Base-by-base conservation (phyloP, 139 green algal genomes). In the Micractinium conductrix region DNA sequence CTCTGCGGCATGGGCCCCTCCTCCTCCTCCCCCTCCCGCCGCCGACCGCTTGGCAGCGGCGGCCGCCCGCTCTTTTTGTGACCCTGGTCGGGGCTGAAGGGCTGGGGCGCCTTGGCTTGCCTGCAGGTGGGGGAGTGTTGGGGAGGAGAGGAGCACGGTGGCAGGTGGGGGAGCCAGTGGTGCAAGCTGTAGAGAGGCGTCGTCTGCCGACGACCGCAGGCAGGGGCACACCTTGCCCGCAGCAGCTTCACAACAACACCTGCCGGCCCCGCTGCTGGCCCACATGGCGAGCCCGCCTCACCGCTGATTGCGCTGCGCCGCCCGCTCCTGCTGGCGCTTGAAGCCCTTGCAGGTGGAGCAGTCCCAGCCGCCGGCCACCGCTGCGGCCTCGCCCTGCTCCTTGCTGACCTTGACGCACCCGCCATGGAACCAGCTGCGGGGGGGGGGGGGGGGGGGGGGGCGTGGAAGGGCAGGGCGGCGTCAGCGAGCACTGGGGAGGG, bases 391-490 rank as follows among this genome's bases (percentile, higher is more conserved):
- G 21, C 84, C 79, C 17, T 90, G 73, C 53, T 90, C 85, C 37
- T 81, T 44, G 4, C 33, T 50, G 70, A 89, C 63, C 22, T 38
- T 62, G 19, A 84, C 84, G 48, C 87, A 91, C 44, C 26, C 42
- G 62, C 87, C 84, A 68, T 91, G 87, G 79, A 91, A 91, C 86
- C 86, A 90, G 40, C 80, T 85, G 80, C 9, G 24, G 6, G 8
- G 28, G 33, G 38, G 45, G 0, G 5, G 74, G 0, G 53, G 48
- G 33, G 37, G 50, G 55, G 40, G 35, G 58, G 1, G 10, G 38
- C 30, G 42, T 21, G 45, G 12, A n/a, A 50, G 38, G 38, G 38
- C 19, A 40, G 33, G n/a, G 53, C 19, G 8, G 53, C 8, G 7
- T 19, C 53, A 62, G 7, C 53, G 10, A 62, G 53, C 53, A 62